These are phyloP conservation scores for Aureobasidium musti DNA, from an alignment of 2,329 filamentous ascomycete genomes.

Conservation along the genomic window DNA sequence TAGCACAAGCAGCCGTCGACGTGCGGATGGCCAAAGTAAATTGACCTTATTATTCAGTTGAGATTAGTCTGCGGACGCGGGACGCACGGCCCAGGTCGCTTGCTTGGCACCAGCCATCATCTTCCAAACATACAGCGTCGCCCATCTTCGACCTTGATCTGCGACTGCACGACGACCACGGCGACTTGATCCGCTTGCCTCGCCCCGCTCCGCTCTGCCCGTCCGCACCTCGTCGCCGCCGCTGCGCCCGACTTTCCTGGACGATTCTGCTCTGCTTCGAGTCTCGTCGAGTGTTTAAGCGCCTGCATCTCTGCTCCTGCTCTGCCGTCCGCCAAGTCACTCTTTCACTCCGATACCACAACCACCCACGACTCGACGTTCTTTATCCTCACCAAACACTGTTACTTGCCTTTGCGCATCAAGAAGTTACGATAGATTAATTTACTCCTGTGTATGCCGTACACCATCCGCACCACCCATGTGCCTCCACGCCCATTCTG, in stretches of 20 bases:
- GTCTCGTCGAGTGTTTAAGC: conserved; percentile 23
- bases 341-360: conserved; percentile 16
- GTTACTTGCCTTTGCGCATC: conserved; percentile 11
- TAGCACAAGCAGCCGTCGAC: neutral
- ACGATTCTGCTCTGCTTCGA: neutral
- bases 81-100: neutral
- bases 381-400: conserved; percentile 12
- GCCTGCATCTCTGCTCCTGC: conserved; percentile 23
- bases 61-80: conserved; percentile 10
- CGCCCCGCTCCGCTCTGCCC: conserved; percentile 6
- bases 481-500: conserved; percentile 8
- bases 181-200: conserved; percentile 16
- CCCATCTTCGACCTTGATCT: conserved; percentile 24
- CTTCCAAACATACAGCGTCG: conserved; percentile 17
- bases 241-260: neutral
- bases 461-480: neutral
- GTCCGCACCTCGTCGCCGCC: conserved; percentile 5
- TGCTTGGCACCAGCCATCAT: conserved; percentile 21
- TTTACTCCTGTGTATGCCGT: conserved; percentile 26
- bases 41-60: conserved; percentile 1
- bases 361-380: conserved; percentile 22
- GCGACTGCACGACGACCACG: conserved; percentile 25
- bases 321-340: conserved; percentile 26
- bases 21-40: neutral
- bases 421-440: conserved; percentile 17